Conservation (phyloP, 345 rosid genomes). For the Eucalyptus sideroxylon region DNA sequence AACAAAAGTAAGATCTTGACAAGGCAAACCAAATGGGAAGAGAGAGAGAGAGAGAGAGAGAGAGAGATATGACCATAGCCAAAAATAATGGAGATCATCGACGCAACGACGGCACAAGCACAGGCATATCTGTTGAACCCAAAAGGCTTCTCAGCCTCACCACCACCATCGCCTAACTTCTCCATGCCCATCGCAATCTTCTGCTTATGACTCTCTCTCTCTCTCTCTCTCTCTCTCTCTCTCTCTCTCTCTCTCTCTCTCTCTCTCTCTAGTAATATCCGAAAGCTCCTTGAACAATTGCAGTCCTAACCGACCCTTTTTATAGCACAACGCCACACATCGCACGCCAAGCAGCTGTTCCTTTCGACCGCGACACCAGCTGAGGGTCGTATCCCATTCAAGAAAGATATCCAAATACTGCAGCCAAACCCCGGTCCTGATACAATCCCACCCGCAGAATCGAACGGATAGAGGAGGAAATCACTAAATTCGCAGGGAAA, state of each 20-base stretch:
- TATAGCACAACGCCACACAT: neutral
- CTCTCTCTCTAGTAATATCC: neutral
- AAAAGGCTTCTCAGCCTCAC: neutral
- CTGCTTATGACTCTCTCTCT: too few species aligned
- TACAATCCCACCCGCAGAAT: too few species aligned
- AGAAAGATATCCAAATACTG: too few species aligned
- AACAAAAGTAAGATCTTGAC: neutral
- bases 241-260: neutral
- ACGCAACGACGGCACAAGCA: constrained; percentile 56
- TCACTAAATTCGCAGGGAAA: too few species aligned
- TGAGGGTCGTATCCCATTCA: neutral
- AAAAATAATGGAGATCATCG: constrained; percentile 67
- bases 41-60: neutral
- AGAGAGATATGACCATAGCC: constrained; percentile 46
- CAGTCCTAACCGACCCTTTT: neutral
- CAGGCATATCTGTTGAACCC: constrained; percentile 47
- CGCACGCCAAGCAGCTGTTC: too few species aligned
- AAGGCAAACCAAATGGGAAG: neutral
- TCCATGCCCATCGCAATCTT: neutral
- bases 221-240: too few species aligned
- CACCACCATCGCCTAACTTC: neutral
- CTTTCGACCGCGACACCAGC: too few species aligned
- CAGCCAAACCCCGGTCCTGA: too few species aligned
- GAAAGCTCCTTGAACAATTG: neutral
- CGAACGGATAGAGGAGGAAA: too few species aligned